phyloP scores from a whole-genome alignment of 2,329 filamentous ascomycete species.

The Monilinia polystroma region DNA sequence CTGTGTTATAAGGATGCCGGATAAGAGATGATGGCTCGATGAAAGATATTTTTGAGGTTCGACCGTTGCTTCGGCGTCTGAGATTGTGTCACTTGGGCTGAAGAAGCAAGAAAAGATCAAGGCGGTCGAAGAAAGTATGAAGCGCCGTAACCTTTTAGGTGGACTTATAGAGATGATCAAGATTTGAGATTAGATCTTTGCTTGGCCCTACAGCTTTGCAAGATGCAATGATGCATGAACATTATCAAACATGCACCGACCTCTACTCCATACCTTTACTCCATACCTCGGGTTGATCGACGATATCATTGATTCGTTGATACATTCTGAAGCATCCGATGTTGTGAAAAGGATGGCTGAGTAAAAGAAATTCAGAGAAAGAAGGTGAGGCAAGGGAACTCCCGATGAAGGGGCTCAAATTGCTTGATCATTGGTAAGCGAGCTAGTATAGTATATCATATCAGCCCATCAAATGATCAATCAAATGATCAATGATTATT shows the following conservation, averaged over 20 bases:
- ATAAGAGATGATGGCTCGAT: background rate
- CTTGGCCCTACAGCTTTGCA: background rate
- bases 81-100: background rate
- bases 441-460: no score
- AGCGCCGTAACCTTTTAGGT: background rate
- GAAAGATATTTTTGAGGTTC: background rate
- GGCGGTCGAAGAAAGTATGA: background rate
- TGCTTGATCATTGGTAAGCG: conserved; percentile 4
- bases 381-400: background rate
- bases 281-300: background rate
- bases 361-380: background rate
- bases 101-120: background rate
- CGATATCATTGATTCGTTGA: conserved; percentile 5
- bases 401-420: conserved; percentile 8
- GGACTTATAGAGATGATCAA: background rate
- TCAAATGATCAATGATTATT: background rate
- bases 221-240: background rate
- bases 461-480: background rate
- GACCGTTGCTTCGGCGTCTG: background rate
- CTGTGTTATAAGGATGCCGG: no score
- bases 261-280: background rate
- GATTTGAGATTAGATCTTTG: conserved; percentile 7
- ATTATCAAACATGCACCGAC: background rate
- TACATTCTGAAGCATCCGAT: conserved; percentile 7
- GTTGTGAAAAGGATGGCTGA: conserved; percentile 3